Evolutionary conservation across 2,329 filamentous ascomycete genomes (phyloP).

Genomic region (Fusarium setosum): DNA sequence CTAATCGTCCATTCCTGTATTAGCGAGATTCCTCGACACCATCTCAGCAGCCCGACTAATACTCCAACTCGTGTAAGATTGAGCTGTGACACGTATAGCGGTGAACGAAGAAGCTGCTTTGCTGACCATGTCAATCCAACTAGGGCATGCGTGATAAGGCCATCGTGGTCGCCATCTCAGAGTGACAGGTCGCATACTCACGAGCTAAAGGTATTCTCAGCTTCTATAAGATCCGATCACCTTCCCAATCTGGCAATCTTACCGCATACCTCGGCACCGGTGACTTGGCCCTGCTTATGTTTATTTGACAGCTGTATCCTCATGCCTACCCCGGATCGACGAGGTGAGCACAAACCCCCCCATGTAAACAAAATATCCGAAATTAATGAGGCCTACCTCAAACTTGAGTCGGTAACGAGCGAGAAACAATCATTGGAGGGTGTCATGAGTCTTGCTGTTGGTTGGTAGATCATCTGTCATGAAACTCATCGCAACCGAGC

Average conservation of each 20-base stretch:
- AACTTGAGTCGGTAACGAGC: not conserved
- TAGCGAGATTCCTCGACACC: no score
- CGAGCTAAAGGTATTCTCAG: not conserved
- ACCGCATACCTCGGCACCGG: not conserved
- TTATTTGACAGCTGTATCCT: not conserved
- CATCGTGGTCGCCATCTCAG: no score
- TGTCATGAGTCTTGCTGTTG: slow-evolving; percentile 1
- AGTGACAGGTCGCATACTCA: no score
- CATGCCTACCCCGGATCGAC: not conserved
- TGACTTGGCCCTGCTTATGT: not conserved
- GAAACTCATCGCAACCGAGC: not conserved
- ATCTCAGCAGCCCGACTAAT: no score
- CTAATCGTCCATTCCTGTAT: no score
- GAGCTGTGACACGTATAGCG: no score
- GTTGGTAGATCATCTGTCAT: not conserved
- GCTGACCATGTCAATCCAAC: no score
- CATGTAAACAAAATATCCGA: not conserved
- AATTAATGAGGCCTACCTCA: not conserved
- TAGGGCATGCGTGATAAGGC: no score
- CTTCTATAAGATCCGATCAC: not conserved
- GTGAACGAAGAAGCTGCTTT: no score
- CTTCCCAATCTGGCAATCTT: not conserved
- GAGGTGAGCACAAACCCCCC: no score
- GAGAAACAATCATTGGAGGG: not conserved
- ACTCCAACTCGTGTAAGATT: no score